Conservation (phyloP, 768 basidiomycete species). For the Tricholoma sp. region DNA sequence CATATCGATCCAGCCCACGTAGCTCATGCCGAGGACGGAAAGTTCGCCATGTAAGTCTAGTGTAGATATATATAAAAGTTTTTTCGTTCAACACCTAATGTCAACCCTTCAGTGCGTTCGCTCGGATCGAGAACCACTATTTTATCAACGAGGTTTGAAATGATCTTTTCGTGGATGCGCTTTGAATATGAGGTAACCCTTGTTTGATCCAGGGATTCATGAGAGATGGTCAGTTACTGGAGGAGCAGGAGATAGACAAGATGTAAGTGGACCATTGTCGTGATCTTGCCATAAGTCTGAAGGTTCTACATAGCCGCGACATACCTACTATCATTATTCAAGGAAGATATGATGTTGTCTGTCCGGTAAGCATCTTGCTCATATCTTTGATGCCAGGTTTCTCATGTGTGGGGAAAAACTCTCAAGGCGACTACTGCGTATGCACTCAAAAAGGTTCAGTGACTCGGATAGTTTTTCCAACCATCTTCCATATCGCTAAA, state of each 20-base stretch:
- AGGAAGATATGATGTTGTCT: constrained; percentile 87
- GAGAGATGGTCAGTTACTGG: constrained; percentile 83
- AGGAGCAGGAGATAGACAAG: constrained; percentile 79
- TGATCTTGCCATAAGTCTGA: neutral
- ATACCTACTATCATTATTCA: constrained; percentile 81
- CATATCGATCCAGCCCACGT: constrained; percentile 64
- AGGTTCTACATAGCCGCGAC: constrained; percentile 53
- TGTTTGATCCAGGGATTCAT: constrained; percentile 62
- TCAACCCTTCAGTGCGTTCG: constrained; percentile 58
- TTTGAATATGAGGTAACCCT: neutral
- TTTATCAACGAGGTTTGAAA: constrained; percentile 69
- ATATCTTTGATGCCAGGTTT: neutral
- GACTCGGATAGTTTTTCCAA: too few species aligned
- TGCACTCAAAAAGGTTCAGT: constrained; percentile 60
- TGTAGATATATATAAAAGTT: constrained; percentile 1
- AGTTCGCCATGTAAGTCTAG: constrained; percentile 62
- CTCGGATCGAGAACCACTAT: constrained; percentile 87
- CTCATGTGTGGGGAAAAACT: neutral
- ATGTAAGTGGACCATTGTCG: constrained; percentile 46
- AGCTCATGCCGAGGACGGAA: constrained; percentile 62
- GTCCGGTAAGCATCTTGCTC: constrained; percentile 50
- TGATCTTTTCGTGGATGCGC: neutral
- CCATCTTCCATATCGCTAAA: neutral
- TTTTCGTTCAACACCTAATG: neutral
- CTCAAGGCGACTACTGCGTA: constrained; percentile 74